Conservation (phyloP, 805 yeast genomes). For the Monosporozyma solicola region DNA sequence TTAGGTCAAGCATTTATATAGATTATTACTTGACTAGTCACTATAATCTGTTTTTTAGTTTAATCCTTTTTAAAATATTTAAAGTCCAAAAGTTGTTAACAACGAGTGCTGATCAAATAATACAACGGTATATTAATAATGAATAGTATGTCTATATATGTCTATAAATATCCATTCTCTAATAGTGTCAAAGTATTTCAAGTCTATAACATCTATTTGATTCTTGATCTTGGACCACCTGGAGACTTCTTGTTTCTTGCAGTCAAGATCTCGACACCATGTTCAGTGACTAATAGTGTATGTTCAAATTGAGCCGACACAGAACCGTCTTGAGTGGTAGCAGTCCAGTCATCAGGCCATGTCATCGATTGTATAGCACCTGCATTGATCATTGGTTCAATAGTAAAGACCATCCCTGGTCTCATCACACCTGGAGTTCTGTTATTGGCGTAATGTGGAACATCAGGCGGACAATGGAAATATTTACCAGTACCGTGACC, state of each 20-base stretch:
- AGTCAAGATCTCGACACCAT: conserved; percentile 86
- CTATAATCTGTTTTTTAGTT: no score
- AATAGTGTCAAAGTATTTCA: no score
- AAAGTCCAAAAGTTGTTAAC: no score
- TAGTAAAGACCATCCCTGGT: conserved; percentile 94
- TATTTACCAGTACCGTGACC: conserved; percentile 87
- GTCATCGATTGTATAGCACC: conserved; percentile 72
- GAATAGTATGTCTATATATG: not conserved
- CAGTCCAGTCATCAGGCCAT: conserved; percentile 99
- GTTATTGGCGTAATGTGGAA: conserved; percentile 91
- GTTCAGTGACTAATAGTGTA: conserved; percentile 84
- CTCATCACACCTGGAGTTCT: conserved; percentile 90
- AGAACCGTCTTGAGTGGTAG: conserved; percentile 83
- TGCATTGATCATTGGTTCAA: conserved; percentile 91
- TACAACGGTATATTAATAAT: not conserved
- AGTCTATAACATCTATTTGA: conserved; percentile 17
- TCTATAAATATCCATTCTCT: not conserved
- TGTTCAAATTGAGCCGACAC: conserved; percentile 93
- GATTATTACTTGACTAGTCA: no score
- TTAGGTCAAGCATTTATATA: no score
- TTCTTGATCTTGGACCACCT: conserved; percentile 72
- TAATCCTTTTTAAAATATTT: no score
- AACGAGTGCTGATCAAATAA: not conserved
- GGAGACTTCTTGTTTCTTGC: conserved; percentile 76
- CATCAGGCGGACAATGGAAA: conserved; percentile 87